A percentile compares a stretch with the other conserved stretches of the same genome.
Conservation (phyloP, 2,329 filamentous ascomycete species). For the Endoconidiophora polonica region DNA sequence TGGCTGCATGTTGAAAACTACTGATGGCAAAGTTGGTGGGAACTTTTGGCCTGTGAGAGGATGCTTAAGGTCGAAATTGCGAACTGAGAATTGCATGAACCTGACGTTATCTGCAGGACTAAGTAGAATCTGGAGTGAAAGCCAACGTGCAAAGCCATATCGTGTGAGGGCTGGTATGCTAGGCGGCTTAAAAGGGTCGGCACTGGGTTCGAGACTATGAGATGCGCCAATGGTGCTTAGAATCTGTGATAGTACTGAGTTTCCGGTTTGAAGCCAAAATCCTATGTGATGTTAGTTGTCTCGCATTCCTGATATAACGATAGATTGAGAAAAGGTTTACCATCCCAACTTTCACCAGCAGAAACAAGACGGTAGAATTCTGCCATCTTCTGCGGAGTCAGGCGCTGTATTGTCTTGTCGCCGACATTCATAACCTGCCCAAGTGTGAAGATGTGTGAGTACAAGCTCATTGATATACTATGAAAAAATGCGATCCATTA, state of each 20-base stretch:
- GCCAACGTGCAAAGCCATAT: slow-evolving; percentile 81
- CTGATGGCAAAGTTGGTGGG: slow-evolving; percentile 37
- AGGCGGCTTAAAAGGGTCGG: slow-evolving; percentile 56
- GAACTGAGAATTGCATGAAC: slow-evolving; percentile 66
- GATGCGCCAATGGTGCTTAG: slow-evolving; percentile 85
- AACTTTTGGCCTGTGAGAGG: slow-evolving; percentile 57
- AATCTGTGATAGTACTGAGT: slow-evolving; percentile 69
- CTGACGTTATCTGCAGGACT: slow-evolving; percentile 76
- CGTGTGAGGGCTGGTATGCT: slow-evolving; percentile 68
- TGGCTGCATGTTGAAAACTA: slow-evolving; percentile 53
- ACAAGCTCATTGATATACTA: not conserved
- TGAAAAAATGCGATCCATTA: not conserved
- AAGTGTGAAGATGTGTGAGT: not conserved
- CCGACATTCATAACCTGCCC: slow-evolving; percentile 39
- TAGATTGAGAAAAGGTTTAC: slow-evolving; percentile 21
- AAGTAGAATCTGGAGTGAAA: slow-evolving; percentile 76
- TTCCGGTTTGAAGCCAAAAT: slow-evolving; percentile 62
- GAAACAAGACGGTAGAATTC: slow-evolving; percentile 54
- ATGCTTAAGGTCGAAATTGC: slow-evolving; percentile 58
- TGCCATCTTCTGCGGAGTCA: slow-evolving; percentile 56
- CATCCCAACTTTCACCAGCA: slow-evolving; percentile 54
- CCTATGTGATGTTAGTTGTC: slow-evolving; percentile 22
- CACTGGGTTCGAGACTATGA: slow-evolving; percentile 65
- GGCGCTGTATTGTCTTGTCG: slow-evolving; percentile 32
- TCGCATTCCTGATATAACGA: not conserved